Evolutionary conservation across 2,329 filamentous ascomycete genomes (phyloP).

Genomic region (Ascochyta koolunga): DNA sequence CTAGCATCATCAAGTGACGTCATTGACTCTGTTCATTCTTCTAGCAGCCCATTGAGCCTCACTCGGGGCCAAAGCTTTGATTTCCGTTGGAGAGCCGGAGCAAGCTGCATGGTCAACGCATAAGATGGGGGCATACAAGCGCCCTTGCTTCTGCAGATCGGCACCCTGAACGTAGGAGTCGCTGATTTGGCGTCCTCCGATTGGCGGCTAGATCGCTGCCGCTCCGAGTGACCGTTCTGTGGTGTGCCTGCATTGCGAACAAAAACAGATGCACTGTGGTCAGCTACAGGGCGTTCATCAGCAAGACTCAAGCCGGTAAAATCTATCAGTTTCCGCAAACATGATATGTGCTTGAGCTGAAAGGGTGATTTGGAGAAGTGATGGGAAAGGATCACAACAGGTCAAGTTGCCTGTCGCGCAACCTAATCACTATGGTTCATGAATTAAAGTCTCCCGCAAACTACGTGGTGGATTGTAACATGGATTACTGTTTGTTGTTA

Average conservation of each 20-base stretch:
- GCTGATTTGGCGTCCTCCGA: not conserved
- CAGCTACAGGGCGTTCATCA: not conserved
- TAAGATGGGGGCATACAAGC: conserved; percentile 4
- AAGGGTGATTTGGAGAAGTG: not conserved
- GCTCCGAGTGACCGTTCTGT: not conserved
- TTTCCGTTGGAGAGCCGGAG: conserved; percentile 30
- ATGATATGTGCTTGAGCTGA: not conserved
- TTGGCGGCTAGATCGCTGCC: not conserved
- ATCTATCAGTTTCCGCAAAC: not conserved
- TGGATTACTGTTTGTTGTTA: not conserved
- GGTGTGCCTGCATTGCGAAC: not conserved
- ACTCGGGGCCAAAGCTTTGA: not conserved
- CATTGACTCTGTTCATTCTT: not conserved
- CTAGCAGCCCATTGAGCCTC: not conserved
- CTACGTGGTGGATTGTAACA: not conserved
- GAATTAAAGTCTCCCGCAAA: too few relatives aligned
- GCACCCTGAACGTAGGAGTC: not conserved
- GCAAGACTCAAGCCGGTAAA: not conserved
- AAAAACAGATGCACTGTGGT: not conserved
- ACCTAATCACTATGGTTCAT: too few relatives aligned
- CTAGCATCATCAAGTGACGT: not conserved
- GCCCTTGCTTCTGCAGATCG: conserved; percentile 5
- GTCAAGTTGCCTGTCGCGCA: not conserved
- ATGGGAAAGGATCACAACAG: too few relatives aligned
- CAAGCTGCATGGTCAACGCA: conserved; percentile 1